Evolutionary conservation across 148 eudicot species (phyloP).

Genomic region (Vaccinium corymbosum): DNA sequence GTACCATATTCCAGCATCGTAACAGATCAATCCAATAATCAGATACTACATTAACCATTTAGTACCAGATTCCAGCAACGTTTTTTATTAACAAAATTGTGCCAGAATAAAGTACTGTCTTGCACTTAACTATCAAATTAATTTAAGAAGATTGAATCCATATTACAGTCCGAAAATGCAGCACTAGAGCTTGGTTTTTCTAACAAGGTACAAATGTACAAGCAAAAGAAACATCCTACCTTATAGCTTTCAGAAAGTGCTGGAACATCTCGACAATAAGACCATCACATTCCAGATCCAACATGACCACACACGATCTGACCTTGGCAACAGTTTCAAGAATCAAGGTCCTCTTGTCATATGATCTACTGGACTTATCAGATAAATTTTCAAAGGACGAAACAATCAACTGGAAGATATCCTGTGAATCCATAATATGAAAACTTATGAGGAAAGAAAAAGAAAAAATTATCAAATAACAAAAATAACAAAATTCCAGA

Average conservation of each 20-base stretch:
- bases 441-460: constrained; percentile 8
- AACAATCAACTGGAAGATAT: constrained; percentile 81
- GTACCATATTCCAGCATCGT: neutral
- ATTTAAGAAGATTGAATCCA: neutral
- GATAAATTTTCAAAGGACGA: constrained; percentile 73
- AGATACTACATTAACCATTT: neutral
- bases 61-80: neutral
- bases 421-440: constrained; percentile 35
- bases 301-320: constrained; percentile 95
- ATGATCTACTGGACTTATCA: constrained; percentile 62
- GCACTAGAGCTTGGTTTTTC: neutral
- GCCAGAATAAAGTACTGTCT: neutral
- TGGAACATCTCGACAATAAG: constrained; percentile 80
- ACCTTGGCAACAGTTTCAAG: constrained; percentile 94
- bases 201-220: neutral
- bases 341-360: constrained; percentile 54
- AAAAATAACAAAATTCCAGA: neutral
- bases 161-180: neutral
- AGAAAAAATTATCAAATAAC: neutral
- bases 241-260: constrained; percentile 62
- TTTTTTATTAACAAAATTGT: neutral
- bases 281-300: constrained; percentile 88
- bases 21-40: too few species aligned
- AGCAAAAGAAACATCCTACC: constrained; percentile 37
- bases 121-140: neutral